Base-by-base conservation (phyloP, 768 basidiomycete species). In the Amyloporia xantha region DNA sequence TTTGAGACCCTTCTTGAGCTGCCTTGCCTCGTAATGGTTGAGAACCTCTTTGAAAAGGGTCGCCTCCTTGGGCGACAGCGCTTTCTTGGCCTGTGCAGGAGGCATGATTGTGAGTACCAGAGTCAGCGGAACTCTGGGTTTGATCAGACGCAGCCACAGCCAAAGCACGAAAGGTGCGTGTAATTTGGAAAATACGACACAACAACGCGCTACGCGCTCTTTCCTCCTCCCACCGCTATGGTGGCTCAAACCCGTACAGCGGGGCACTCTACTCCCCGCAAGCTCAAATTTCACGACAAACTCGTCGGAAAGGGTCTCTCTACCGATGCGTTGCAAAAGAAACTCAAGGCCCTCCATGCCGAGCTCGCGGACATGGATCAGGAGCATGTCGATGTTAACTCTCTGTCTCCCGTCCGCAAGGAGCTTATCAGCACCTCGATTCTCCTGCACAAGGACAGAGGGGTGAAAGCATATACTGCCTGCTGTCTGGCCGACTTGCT, bases 401-500 rank as follows among this genome's bases (percentile, higher is more conserved):
- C 92, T 0, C 79, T 99, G 47, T 67, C 72, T 49, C 62, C 71
- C 25, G 82, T 83, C 21, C 81, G 84, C 51, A 79, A 84, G 44
- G 91, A 96, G 59, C 81, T 98, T 61, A 78, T 94, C 50, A 75
- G 75, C 64, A 78, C 77, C 1, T 78, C 84, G 3, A 79, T 98
- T 27, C 76, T 98, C 23, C 80, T 96, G 24, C 93, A 97, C 74
- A 96, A 91, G 66, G 96, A 99, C 66, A 77, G 86, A 37, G 93
- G 93, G 21, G 92, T 99, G 55, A 98, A 96, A 66, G 94, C 94
- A 0, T 94, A 88, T 58, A 81, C 87, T 3, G 92, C 92, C 0
- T 95, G 91, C 66, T 98, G 93, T 68, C 76, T 99, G 30, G 93
- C 93, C 1, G 94, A 99, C 65, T 75, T 98, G 47, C 81, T 99